These are phyloP conservation scores for Ambrosiella cleistominuta DNA, from an alignment of 2,329 filamentous ascomycete species.

Conservation along the genomic window DNA sequence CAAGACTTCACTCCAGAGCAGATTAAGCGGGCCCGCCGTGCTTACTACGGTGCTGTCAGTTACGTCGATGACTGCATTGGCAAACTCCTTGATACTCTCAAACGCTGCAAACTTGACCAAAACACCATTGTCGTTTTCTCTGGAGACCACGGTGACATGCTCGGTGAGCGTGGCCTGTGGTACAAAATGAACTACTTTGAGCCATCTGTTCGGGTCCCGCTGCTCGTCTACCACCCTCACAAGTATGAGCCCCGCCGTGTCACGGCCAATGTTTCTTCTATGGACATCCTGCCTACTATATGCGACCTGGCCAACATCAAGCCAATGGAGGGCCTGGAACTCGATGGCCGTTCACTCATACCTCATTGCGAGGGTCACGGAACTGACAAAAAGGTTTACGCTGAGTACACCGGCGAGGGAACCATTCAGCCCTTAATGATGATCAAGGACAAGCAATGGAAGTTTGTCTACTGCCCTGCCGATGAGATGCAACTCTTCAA, in stretches of 20 bases:
- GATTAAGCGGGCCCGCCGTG: constrained; percentile 66
- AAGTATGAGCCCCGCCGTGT: constrained; percentile 61
- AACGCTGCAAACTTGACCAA: constrained; percentile 61
- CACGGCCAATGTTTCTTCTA: constrained; percentile 69
- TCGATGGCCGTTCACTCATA: constrained; percentile 68
- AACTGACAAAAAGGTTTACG: constrained; percentile 72
- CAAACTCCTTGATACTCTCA: constrained; percentile 58
- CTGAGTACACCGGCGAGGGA: constrained; percentile 88
- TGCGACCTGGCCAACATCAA: constrained; percentile 64
- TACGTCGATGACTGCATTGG: constrained; percentile 91
- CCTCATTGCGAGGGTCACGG: constrained; percentile 51
- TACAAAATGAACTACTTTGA: constrained; percentile 98
- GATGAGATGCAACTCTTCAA: constrained; percentile 78
- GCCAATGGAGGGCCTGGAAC: constrained; percentile 52
- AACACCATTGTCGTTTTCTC: constrained; percentile 87
- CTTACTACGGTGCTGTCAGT: constrained; percentile 84
- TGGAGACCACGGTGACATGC: constrained; percentile 90
- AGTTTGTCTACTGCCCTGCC: constrained; percentile 72
- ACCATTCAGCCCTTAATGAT: constrained; percentile 81
- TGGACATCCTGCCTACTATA: constrained; percentile 79
- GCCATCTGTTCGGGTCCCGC: constrained; percentile 72
- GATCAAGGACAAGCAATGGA: constrained; percentile 80
- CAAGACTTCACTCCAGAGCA: constrained; percentile 71
- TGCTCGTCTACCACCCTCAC: constrained; percentile 66
- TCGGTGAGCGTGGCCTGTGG: constrained; percentile 82